Evolutionary conservation across 371 early-diverging fungal species (phyloP).

Genomic region (Lichtheimia ramosa): DNA sequence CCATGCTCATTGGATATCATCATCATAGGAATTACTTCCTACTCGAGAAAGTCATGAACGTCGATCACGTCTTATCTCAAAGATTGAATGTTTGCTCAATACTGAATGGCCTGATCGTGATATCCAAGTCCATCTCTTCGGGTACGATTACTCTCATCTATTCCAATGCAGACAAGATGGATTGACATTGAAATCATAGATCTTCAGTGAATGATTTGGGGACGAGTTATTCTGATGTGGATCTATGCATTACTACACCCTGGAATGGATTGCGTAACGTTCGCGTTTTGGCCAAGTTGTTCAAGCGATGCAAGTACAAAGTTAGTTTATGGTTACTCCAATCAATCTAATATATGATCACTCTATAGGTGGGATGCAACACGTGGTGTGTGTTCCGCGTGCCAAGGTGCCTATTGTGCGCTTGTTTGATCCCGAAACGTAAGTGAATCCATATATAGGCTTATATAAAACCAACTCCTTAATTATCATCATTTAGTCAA

Average conservation of each 20-base stretch:
- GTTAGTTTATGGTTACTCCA: constrained; percentile 1
- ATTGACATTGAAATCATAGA: constrained; percentile 19
- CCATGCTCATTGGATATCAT: background rate
- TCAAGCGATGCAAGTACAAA: constrained; percentile 33
- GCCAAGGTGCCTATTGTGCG: constrained; percentile 71
- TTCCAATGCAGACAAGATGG: background rate
- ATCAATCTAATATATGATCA: constrained; percentile 1
- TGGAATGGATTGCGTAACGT: constrained; percentile 53
- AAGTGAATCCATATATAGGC: constrained; percentile 24
- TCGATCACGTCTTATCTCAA: constrained; percentile 51
- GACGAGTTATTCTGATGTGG: constrained; percentile 59
- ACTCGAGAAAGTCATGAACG: constrained; percentile 58
- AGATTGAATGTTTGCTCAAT: constrained; percentile 55
- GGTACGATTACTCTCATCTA: constrained; percentile 30
- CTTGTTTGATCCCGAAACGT: constrained; percentile 62
- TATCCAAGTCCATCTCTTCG: constrained; percentile 65
- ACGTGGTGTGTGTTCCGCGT: constrained; percentile 51
- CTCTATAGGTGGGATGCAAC: constrained; percentile 56
- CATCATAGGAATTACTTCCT: constrained; percentile 48
- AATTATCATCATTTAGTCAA: constrained; percentile 18
- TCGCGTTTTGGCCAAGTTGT: constrained; percentile 38
- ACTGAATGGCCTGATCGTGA: constrained; percentile 60
- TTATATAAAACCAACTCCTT: background rate
- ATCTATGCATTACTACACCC: constrained; percentile 58
- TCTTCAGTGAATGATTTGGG: constrained; percentile 61